These are phyloP conservation scores for Speleostelium caveatum DNA, from an alignment of 78 protist genomes.

Conservation along the genomic window DNA sequence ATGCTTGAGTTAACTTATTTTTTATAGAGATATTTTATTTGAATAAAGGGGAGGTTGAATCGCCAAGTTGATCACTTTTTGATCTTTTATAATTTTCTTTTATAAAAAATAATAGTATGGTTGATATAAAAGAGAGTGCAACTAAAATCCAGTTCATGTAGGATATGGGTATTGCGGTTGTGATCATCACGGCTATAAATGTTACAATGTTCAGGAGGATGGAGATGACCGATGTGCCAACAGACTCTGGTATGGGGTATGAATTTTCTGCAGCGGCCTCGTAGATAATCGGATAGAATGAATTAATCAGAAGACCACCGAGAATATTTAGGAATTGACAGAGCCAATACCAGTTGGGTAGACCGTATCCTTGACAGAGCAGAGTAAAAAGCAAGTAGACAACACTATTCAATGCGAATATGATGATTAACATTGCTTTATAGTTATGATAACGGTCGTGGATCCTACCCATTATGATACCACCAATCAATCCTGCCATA, in stretches of 20 bases:
- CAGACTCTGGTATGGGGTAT: slow-evolving; percentile 61
- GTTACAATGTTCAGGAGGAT: slow-evolving; percentile 46
- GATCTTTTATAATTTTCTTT: slow-evolving; percentile 63
- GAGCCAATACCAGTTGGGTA: slow-evolving; percentile 65
- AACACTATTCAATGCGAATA: slow-evolving; percentile 14
- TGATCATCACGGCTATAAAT: slow-evolving; percentile 23
- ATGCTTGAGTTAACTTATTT: too few species aligned
- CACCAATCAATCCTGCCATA: slow-evolving; percentile 65
- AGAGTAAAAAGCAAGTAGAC: slow-evolving; percentile 27
- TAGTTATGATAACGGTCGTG: slow-evolving; percentile 58
- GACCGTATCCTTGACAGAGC: background rate
- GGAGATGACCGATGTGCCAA: slow-evolving; percentile 56
- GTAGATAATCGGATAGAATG: slow-evolving; percentile 63
- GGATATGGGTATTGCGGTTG: slow-evolving; percentile 1
- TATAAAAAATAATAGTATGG: slow-evolving; percentile 8
- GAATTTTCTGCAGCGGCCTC: slow-evolving; percentile 49
- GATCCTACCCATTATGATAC: slow-evolving; percentile 9
- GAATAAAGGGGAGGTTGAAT: too few species aligned
- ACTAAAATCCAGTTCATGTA: slow-evolving; percentile 46
- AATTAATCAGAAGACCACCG: slow-evolving; percentile 57
- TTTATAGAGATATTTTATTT: too few species aligned
- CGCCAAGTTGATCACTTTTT: slow-evolving; percentile 32
- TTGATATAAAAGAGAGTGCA: slow-evolving; percentile 21
- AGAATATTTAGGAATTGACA: slow-evolving; percentile 37
- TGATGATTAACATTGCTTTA: slow-evolving; percentile 2